A percentile compares a stretch with the other conserved stretches of the same genome.
phyloP scores from a whole-genome alignment of 2,329 filamentous ascomycete genomes.

The Exophiala dermatitidis region DNA sequence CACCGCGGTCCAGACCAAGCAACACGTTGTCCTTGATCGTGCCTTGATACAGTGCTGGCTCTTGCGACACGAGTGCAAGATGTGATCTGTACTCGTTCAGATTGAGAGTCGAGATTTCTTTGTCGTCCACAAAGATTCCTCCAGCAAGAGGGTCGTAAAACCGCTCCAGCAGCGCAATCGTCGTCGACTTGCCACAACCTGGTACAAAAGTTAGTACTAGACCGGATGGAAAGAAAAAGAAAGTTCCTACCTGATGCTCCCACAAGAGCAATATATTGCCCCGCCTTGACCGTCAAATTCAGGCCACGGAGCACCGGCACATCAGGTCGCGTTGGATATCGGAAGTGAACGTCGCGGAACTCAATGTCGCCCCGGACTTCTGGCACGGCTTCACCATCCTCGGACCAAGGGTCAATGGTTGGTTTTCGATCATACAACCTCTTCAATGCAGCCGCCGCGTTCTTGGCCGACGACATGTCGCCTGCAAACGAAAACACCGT shows the following conservation, averaged over 20 bases:
- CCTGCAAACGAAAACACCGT: constrained; percentile 83
- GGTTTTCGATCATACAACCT: constrained; percentile 76
- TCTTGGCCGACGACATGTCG: constrained; percentile 87
- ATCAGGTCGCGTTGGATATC: constrained; percentile 84
- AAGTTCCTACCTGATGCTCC: constrained; percentile 56
- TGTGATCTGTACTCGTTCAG: constrained; percentile 77
- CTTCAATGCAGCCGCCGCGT: constrained; percentile 74
- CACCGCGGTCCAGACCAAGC: constrained; percentile 61
- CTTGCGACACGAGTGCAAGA: constrained; percentile 84
- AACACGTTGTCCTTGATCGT: constrained; percentile 86
- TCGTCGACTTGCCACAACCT: constrained; percentile 90
- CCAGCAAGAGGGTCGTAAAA: constrained; percentile 88
- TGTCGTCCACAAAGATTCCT: constrained; percentile 71
- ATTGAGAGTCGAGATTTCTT: constrained; percentile 73
- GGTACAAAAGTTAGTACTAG: background rate
- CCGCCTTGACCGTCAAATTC: constrained; percentile 47
- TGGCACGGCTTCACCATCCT: constrained; percentile 56
- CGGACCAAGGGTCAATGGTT: constrained; percentile 72
- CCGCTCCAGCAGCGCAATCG: constrained; percentile 82
- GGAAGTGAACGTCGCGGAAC: constrained; percentile 88
- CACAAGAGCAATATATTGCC: constrained; percentile 62
- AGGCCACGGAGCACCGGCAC: constrained; percentile 86
- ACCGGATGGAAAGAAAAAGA: background rate
- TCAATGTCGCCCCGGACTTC: constrained; percentile 70
- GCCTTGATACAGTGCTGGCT: constrained; percentile 90